These are phyloP conservation scores for Vitis labrusca DNA, from an alignment of 164 flowering plant species.

Conservation along the genomic window DNA sequence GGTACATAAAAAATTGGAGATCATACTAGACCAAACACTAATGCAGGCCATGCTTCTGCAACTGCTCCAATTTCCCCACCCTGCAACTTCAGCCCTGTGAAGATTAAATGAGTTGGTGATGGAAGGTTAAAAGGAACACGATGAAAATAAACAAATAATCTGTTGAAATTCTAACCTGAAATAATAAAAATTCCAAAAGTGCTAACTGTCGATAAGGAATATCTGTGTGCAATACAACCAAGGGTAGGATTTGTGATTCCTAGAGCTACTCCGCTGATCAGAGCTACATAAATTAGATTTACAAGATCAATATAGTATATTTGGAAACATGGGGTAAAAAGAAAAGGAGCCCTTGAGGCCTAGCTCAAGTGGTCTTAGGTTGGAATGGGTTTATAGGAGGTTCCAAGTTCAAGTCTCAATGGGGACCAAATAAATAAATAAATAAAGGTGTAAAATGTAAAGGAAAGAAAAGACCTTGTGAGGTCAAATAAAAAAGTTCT, in stretches of 20 bases:
- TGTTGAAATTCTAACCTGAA: not conserved
- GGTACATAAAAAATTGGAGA: constrained; percentile 3
- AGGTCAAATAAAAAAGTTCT: no score
- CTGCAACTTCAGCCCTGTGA: constrained; percentile 8
- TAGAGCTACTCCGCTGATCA: constrained; percentile 6
- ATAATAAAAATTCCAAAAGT: constrained; percentile 12
- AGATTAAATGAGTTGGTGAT: not conserved
- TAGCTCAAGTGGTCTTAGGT: no score
- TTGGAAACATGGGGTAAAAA: no score
- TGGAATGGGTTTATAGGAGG: no score
- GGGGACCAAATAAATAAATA: no score
- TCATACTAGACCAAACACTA: constrained; percentile 12
- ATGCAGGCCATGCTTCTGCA: constrained; percentile 7
- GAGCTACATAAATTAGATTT: constrained; percentile 3
- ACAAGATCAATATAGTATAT: not conserved
- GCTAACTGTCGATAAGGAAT: constrained; percentile 8
- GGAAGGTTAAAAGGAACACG: not conserved
- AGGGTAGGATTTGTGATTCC: constrained; percentile 11
- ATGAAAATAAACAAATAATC: not conserved
- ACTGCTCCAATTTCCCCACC: constrained; percentile 3
- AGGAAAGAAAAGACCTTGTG: no score
- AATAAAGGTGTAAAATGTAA: no score
- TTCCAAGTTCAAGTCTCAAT: no score
- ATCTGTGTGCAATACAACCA: constrained; percentile 8
- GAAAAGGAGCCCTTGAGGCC: no score